These are phyloP conservation scores for Cyberlindnera saturnus DNA, from an alignment of 805 yeast genomes.

Conservation along the genomic window DNA sequence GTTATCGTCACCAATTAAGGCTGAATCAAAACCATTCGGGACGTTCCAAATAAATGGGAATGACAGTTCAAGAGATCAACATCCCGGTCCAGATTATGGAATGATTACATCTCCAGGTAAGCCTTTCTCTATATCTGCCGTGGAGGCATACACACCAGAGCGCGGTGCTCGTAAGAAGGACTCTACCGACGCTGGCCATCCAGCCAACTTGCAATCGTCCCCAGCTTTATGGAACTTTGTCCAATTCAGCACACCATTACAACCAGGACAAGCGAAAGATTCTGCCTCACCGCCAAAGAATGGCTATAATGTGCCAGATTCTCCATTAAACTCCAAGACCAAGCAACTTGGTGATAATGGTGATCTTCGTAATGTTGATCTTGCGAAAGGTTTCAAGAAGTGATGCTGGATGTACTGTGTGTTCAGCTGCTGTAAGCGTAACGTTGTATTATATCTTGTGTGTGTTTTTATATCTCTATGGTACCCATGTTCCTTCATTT, in stretches of 20 bases:
- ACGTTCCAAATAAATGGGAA: too few relatives aligned
- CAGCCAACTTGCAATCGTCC: conserved; percentile 35
- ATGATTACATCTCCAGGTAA: conserved; percentile 31
- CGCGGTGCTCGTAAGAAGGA: conserved; percentile 34
- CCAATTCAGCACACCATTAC: conserved; percentile 52
- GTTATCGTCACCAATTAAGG: conserved; percentile 15
- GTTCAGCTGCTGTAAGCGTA: neutral
- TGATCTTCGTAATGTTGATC: conserved; percentile 41
- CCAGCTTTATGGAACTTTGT: conserved; percentile 95
- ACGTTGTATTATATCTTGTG: too few relatives aligned
- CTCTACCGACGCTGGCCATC: conserved; percentile 11
- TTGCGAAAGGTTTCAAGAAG: conserved; percentile 39
- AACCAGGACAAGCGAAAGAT: conserved; percentile 18
- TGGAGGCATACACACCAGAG: conserved; percentile 63
- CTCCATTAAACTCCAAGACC: conserved; percentile 17
- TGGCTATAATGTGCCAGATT: conserved; percentile 14
- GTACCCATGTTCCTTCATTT: too few relatives aligned
- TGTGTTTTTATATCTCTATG: too few relatives aligned
- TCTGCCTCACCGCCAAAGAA: conserved; percentile 18
- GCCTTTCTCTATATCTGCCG: conserved; percentile 41
- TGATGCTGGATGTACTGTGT: neutral
- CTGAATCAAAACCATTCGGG: conserved; percentile 7
- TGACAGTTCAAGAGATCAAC: too few relatives aligned
- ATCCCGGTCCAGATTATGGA: conserved; percentile 16
- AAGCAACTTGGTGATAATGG: conserved; percentile 23